Evolutionary conservation across 176 grass and related monocot genomes (phyloP).

Genomic region (Rhipidocladum racemiflorum): DNA sequence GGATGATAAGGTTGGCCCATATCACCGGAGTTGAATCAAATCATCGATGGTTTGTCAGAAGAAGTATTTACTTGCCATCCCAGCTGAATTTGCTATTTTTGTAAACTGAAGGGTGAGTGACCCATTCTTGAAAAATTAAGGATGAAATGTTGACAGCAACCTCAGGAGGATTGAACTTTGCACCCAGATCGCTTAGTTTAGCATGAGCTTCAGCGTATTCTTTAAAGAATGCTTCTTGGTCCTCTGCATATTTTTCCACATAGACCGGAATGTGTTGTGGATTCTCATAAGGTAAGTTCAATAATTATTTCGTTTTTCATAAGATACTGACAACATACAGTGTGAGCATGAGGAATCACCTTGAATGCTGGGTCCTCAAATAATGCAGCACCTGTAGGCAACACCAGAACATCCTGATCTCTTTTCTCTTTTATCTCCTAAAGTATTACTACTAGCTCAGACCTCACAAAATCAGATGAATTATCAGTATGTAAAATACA

Average conservation of each 20-base stretch:
- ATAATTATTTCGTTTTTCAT: constrained; percentile 14
- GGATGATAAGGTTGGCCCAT: constrained; percentile 19
- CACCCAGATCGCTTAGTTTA: constrained; percentile 85
- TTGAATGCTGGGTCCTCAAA: constrained; percentile 90
- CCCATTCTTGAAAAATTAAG: background rate
- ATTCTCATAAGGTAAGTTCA: background rate
- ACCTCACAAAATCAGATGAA: constrained; percentile 22
- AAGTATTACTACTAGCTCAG: constrained; percentile 23
- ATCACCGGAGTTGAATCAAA: background rate
- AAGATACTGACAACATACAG: background rate
- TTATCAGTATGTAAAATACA: constrained; percentile 12
- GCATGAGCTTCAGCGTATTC: constrained; percentile 93
- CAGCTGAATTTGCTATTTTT: background rate
- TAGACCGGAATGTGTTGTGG: constrained; percentile 52
- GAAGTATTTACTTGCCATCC: background rate
- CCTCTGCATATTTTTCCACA: constrained; percentile 70
- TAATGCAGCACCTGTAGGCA: constrained; percentile 88
- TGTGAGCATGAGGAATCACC: constrained; percentile 40
- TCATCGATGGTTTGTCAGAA: background rate
- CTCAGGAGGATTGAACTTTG: constrained; percentile 77
- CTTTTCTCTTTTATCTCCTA: constrained; percentile 89
- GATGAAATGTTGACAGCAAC: constrained; percentile 23
- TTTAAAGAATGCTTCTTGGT: constrained; percentile 82
- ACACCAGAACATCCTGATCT: constrained; percentile 83
- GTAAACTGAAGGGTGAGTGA: background rate